Evolutionary conservation across 352 stramenopile genomes (phyloP).

Genomic region (Globisporangium takayamanum): DNA sequence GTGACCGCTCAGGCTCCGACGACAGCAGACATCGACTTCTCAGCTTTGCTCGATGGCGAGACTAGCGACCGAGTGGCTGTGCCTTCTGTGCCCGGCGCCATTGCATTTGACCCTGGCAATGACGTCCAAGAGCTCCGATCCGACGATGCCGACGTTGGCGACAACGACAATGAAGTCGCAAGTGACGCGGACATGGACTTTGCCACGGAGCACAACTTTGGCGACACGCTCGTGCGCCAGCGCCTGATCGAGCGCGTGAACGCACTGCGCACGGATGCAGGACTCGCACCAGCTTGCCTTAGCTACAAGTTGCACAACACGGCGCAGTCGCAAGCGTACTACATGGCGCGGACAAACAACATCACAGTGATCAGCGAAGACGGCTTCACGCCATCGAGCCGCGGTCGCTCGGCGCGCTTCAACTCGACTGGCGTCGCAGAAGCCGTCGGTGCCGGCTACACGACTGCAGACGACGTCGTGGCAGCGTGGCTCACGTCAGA

Average conservation of each 20-base stretch:
- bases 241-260: slow-evolving; percentile 11
- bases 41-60: neutral
- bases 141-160: neutral
- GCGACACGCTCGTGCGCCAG: slow-evolving; percentile 4
- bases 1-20: neutral
- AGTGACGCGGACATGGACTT: slow-evolving; percentile 1
- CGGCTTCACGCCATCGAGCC: slow-evolving; percentile 17
- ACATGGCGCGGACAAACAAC: slow-evolving; percentile 18
- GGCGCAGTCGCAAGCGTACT: slow-evolving; percentile 18
- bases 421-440: slow-evolving; percentile 25
- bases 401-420: slow-evolving; percentile 17
- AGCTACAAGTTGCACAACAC: slow-evolving; percentile 21
- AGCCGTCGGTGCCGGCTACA: slow-evolving; percentile 21
- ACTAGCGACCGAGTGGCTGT: neutral
- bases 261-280: slow-evolving; percentile 2
- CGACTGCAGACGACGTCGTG: slow-evolving; percentile 11
- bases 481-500: slow-evolving; percentile 20
- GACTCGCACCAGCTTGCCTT: slow-evolving; percentile 3
- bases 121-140: neutral
- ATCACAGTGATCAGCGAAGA: slow-evolving; percentile 15
- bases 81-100: neutral
- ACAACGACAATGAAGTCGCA: slow-evolving; percentile 2
- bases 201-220: neutral
- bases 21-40: neutral
- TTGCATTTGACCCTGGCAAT: neutral